Evolutionary conservation across 1,139 yeast genomes (phyloP), one percentile per base, ranked within the genome.

Genomic region (Barnettozyma hawaiiensis): DNA sequence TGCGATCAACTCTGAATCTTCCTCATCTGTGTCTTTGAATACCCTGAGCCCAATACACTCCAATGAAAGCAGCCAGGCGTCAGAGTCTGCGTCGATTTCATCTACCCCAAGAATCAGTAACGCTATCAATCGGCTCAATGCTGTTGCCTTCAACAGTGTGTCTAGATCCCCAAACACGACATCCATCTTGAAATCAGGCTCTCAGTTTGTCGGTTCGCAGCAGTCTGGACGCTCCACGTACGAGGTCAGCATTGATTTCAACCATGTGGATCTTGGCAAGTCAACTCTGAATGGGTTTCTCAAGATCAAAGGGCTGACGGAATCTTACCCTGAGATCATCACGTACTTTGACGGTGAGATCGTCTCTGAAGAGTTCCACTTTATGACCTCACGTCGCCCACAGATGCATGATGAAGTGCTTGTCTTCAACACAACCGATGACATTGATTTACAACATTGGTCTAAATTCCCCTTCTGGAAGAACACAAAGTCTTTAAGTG

Each of bases 341-440:
- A 90, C 97, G 0, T 89, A 82, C 58, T 90, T 90, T 65, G 86
- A 81, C 54, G 94, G 90, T 5, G 96, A 85, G 58, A 84, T 89
- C 49, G 78, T 89, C 35, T 84, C 87, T 49, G 81, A 72, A 65
- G 47, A 70, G 72, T 31, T 76, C 72, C 52, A 64, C 59, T 53
- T 78, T 82, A 29, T 62, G 64, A 35, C 67, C 62, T 43, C 65
- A 58, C 66, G 63, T 49, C 52, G 55, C 24, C 59, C 67, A 23
- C 32, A 21, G 18, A 11, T 20, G n/a, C 23, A 26, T 15, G 31
- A 28, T 10, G 24, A 24, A 20, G 8, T 14, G 10, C 7, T 23
- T 8, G 14, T 21, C 2, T 78, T 89, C 89, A 82, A 80, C 5
- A 73, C 95, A 1, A 68, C 66, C 34, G 76, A 75, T 42, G 73